Percentiles rank a stretch among this genome's conserved stretches.
Evolutionary conservation across 2,329 filamentous ascomycete genomes (phyloP).

Genomic region (Penicillium griseofulvum): DNA sequence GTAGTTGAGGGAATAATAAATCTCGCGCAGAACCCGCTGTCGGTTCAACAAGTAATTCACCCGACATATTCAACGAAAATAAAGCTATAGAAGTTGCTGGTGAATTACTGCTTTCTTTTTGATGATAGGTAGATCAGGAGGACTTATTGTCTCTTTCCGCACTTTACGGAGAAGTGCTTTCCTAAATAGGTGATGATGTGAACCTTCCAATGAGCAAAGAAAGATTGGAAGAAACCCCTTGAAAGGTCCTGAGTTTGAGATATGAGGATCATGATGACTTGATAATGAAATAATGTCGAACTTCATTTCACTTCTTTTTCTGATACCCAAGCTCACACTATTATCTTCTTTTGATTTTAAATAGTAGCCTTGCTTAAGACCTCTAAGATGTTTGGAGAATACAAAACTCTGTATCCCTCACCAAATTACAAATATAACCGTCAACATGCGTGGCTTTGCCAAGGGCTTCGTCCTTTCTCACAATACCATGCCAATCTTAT

Average conservation of each 20-base stretch:
- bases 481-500: neutral
- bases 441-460: neutral
- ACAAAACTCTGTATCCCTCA: neutral
- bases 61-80: neutral
- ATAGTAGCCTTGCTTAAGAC: neutral
- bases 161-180: neutral
- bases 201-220: no score
- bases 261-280: neutral
- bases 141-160: neutral
- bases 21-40: no score
- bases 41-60: neutral
- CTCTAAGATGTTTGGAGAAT: neutral
- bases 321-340: neutral
- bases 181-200: no score
- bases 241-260: no score
- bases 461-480: no score
- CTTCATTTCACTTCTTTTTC: neutral
- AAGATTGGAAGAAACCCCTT: no score
- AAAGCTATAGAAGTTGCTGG: neutral
- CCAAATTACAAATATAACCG: neutral
- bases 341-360: neutral
- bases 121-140: neutral
- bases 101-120: neutral
- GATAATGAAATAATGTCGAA: neutral
- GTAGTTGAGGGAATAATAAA: no score